Conservation (phyloP, 2,329 filamentous ascomycete genomes). For the Fusarium agapanthi region DNA sequence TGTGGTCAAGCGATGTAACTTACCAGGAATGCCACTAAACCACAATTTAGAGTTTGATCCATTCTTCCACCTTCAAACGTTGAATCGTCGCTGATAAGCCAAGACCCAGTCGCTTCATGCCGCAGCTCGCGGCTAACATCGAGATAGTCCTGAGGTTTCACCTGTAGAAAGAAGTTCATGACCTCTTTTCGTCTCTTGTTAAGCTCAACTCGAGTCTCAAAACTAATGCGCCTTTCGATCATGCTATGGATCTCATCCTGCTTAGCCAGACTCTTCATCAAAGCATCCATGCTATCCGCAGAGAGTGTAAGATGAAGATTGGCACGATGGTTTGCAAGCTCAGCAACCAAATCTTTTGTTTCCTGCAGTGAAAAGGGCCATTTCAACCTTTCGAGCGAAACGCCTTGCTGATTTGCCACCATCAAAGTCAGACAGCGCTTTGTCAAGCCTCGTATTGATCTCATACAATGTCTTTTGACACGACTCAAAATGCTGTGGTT, state of each 20-base stretch:
- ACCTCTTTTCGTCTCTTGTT: background rate
- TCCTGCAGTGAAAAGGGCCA: background rate
- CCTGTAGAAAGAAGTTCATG: background rate
- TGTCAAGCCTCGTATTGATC: background rate
- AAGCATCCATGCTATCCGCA: background rate
- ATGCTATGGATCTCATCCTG: background rate
- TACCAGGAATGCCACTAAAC: background rate
- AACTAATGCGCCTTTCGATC: background rate
- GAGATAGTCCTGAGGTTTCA: background rate
- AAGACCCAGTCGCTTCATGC: background rate
- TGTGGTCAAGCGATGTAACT: accelerated
- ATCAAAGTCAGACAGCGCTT: background rate
- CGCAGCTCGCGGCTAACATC: background rate
- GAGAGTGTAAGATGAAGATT: background rate
- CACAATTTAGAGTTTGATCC: background rate
- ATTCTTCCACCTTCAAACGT: background rate
- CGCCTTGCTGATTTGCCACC: background rate
- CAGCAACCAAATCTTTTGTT: background rate
- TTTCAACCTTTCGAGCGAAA: background rate
- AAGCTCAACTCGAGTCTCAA: background rate
- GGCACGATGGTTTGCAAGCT: background rate
- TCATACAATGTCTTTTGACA: background rate
- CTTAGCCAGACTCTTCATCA: background rate
- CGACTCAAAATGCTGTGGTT: background rate
- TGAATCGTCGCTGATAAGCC: background rate